Evolutionary conservation across 1,139 yeast species (phyloP), one percentile per base, ranked within the genome.

Genomic region (Chernovozyma aurita): DNA sequence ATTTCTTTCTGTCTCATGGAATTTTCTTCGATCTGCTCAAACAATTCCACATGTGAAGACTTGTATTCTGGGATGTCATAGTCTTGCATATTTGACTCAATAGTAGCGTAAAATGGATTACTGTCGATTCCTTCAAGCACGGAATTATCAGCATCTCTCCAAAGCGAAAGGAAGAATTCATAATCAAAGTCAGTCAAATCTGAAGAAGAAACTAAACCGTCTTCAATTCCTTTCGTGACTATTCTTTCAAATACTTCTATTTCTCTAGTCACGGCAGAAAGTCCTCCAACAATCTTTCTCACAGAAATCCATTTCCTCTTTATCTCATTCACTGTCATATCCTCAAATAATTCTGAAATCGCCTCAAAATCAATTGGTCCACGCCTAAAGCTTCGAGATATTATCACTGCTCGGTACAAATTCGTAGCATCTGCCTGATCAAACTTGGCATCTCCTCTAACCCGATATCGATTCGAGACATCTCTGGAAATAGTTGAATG

Each of bases 261-360:
- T 0, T 84, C 81, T 40, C 69, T 67, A 20, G 59, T 58, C 1
- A 81, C 65, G 0, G 76, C 78, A 9, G 52, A 55, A 16, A 68
- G 59, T 1, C 74, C 77, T 2, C 90, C 92, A 48, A 74, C 62
- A 47, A 59, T 64, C 42, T 72, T 74, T 30, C 86, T 64, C 7
- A 80, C 63, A 11, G 66, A 61, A 0, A 80, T 75, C 95, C 95
- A 85, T 41, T 71, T 74, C 32, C 74, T 70, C 37, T 66, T 67
- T 13, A 80, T 69, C 1, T 67, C 60, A 2, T 63, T 59, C 3
- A 59, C 56, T 18, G 52, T 60, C 28, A 59, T 48, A 14, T 59
- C 70, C 1, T 53, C 62, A 42, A 81, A 67, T 4, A 72, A 56
- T 0, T 50, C 48, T 0, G 80, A 65, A n/a, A 85, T 75, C 31